These are phyloP conservation scores for Phyllosticta ampelicida DNA, from an alignment of 2,329 filamentous ascomycete species.

Conservation along the genomic window DNA sequence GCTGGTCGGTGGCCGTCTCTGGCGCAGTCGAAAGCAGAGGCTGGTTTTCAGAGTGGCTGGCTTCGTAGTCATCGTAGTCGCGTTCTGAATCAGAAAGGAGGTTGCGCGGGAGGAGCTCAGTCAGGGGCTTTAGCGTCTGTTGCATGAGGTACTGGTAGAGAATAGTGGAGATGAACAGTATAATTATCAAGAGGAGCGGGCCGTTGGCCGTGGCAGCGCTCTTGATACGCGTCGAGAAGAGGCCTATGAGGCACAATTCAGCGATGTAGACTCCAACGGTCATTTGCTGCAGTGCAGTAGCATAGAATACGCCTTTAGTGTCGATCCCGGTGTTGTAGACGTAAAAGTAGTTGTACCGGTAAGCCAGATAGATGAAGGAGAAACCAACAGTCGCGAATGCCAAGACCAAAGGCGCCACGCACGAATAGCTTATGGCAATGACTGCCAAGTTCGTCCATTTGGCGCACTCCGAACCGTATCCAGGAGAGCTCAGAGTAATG, in stretches of 20 bases:
- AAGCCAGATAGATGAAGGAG: conserved; percentile 54
- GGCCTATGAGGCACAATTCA: conserved; percentile 41
- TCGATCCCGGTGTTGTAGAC: conserved; percentile 37
- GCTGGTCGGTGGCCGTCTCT: not conserved
- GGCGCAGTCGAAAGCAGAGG: conserved; percentile 1
- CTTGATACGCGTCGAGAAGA: conserved; percentile 19
- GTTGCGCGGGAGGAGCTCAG: conserved; percentile 9
- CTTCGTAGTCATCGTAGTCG: conserved; percentile 21
- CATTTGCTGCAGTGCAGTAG: conserved; percentile 37
- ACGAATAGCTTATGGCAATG: conserved; percentile 24
- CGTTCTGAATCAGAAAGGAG: conserved; percentile 39
- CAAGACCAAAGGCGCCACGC: conserved; percentile 70
- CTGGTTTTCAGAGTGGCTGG: not conserved
- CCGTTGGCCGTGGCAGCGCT: conserved; percentile 23
- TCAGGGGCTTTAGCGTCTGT: conserved; percentile 8
- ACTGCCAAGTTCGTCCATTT: conserved; percentile 36
- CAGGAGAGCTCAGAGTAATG: conserved; percentile 31
- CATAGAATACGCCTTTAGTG: conserved; percentile 38
- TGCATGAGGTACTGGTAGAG: conserved; percentile 12
- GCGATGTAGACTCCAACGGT: conserved; percentile 38
- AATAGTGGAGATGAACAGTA: conserved; percentile 17
- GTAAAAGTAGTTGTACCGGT: conserved; percentile 40
- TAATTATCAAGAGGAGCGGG: conserved; percentile 21
- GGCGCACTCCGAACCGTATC: conserved; percentile 37
- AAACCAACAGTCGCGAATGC: conserved; percentile 67